Evolutionary conservation across 768 basidiomycete genomes (phyloP).

Genomic region (Psilocybe azurescens): DNA sequence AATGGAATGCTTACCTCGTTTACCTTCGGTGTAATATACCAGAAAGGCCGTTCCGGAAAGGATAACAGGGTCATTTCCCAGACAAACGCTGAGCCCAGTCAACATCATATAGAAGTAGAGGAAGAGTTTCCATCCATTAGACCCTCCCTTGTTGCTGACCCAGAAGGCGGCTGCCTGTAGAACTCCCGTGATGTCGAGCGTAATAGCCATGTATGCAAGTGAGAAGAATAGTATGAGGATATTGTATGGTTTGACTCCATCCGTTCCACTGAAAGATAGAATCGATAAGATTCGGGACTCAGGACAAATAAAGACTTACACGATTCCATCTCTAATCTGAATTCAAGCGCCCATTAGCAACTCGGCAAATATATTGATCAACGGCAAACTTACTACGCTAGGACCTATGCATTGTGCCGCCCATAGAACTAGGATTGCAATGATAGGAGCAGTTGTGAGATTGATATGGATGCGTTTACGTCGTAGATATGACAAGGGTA

Average conservation of each 20-base stretch:
- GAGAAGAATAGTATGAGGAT: slow-evolving; percentile 93
- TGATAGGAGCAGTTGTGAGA: slow-evolving; percentile 59
- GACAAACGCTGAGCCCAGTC: slow-evolving; percentile 71
- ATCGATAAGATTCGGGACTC: not conserved
- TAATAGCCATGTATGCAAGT: slow-evolving; percentile 91
- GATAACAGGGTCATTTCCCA: slow-evolving; percentile 95
- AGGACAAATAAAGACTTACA: slow-evolving; percentile 6
- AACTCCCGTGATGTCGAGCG: slow-evolving; percentile 87
- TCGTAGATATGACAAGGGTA: slow-evolving; percentile 36
- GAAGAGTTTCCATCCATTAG: slow-evolving; percentile 74
- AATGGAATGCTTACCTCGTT: slow-evolving; percentile 37
- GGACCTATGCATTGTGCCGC: slow-evolving; percentile 59
- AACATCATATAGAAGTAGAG: slow-evolving; percentile 86
- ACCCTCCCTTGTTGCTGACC: slow-evolving; percentile 82
- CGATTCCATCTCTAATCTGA: slow-evolving; percentile 21
- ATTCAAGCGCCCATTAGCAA: not conserved
- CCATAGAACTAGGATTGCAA: slow-evolving; percentile 58
- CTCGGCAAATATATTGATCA: not conserved
- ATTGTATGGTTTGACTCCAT: slow-evolving; percentile 87
- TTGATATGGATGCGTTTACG: slow-evolving; percentile 44
- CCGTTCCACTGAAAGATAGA: slow-evolving; percentile 28
- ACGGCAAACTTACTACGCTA: slow-evolving; percentile 19
- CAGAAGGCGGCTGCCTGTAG: slow-evolving; percentile 87
- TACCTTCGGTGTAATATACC: slow-evolving; percentile 80
- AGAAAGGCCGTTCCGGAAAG: slow-evolving; percentile 85